Evolutionary conservation across 148 eudicot species (phyloP).

Genomic region (Fagopyrum tataricum): DNA sequence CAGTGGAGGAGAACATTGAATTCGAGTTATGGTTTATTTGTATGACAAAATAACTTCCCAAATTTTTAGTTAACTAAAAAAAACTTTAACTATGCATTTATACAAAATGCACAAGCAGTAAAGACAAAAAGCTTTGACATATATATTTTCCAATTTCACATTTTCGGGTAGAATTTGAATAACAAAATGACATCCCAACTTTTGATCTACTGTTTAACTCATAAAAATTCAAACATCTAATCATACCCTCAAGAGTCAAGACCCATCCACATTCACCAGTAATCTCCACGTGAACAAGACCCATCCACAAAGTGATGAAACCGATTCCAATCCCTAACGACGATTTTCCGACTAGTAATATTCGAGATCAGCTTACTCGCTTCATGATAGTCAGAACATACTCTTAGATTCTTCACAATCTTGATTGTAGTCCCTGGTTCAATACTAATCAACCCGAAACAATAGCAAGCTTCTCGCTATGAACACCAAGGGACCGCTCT

Average conservation of each 20-base stretch:
- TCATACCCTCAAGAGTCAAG: neutral
- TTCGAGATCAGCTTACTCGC: constrained; percentile 68
- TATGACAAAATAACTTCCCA: too few species aligned
- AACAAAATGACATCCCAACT: neutral
- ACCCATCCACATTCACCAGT: constrained; percentile 52
- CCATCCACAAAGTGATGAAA: constrained; percentile 81
- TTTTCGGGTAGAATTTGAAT: neutral
- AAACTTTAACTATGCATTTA: neutral
- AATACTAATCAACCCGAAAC: constrained; percentile 76
- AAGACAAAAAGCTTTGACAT: neutral
- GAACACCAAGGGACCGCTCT: constrained; percentile 58
- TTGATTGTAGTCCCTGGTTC: constrained; percentile 55
- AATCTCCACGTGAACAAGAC: constrained; percentile 82
- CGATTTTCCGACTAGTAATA: constrained; percentile 69
- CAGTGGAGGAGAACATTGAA: too few species aligned
- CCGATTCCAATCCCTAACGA: constrained; percentile 74
- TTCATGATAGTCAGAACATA: constrained; percentile 72
- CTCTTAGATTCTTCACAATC: constrained; percentile 76
- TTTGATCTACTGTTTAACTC: neutral
- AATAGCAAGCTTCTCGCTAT: constrained; percentile 78
- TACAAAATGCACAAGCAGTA: too few species aligned
- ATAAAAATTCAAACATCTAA: neutral
- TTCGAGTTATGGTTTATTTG: too few species aligned
- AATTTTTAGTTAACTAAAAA: too few species aligned
- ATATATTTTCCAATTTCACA: neutral